Conservation (phyloP, 2,329 filamentous ascomycete genomes). For the Beauveria bassiana region DNA sequence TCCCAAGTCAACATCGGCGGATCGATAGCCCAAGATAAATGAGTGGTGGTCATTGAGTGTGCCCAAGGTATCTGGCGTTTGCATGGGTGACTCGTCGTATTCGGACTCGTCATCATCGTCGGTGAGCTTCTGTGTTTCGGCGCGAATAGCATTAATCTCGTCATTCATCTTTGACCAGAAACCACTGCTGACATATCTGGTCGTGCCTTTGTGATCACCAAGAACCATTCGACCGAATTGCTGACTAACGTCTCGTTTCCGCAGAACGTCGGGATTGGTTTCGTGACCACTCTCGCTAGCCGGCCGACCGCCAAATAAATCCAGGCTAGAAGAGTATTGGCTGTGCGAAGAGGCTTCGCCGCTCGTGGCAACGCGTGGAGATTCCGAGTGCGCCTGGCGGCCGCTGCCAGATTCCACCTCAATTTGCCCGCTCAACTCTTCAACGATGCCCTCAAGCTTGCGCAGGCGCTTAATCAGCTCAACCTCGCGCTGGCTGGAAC, state of each 20-base stretch:
- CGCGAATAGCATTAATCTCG: constrained; percentile 44
- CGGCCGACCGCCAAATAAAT: constrained; percentile 7
- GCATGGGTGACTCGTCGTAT: constrained; percentile 47
- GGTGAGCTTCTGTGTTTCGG: constrained; percentile 39
- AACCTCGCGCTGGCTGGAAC: constrained; percentile 53
- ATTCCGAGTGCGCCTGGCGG: constrained; percentile 21
- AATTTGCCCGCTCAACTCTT: constrained; percentile 58
- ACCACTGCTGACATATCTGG: constrained; percentile 66
- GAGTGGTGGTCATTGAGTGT: constrained; percentile 51
- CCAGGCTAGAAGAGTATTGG: constrained; percentile 5
- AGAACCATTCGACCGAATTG: constrained; percentile 63
- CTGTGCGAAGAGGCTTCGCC: not conserved
- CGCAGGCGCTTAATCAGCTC: constrained; percentile 66
- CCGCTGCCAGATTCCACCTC: constrained; percentile 38
- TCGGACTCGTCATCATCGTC: constrained; percentile 47
- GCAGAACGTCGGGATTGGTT: constrained; percentile 20
- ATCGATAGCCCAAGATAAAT: constrained; percentile 67
- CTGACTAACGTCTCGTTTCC: constrained; percentile 25
- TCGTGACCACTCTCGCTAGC: constrained; percentile 4
- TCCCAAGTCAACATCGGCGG: constrained; percentile 58
- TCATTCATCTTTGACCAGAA: constrained; percentile 73
- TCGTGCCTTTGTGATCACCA: constrained; percentile 59
- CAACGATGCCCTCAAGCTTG: constrained; percentile 69
- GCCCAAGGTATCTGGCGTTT: constrained; percentile 27
- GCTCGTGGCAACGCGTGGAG: constrained; percentile 1